Percentiles rank a stretch among this genome's conserved stretches.
phyloP scores from a whole-genome alignment of 2,329 filamentous ascomycete species.

The Pseudofabraea citricarpa region DNA sequence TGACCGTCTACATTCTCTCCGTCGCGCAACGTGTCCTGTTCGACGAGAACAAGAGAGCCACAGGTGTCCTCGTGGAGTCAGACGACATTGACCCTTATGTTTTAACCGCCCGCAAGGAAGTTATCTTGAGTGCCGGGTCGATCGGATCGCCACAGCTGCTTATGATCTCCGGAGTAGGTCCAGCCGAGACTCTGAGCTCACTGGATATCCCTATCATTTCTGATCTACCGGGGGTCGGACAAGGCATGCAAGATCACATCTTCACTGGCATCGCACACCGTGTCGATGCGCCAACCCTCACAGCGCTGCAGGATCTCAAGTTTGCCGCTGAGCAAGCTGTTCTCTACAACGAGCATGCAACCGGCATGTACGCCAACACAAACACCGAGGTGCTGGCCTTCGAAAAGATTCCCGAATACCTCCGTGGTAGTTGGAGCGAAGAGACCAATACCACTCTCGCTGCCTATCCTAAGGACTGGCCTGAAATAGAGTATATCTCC shows the following conservation, averaged over 20 bases:
- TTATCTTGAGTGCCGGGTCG: conserved; percentile 44
- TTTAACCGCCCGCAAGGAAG: conserved; percentile 29
- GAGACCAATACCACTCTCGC: conserved; percentile 1
- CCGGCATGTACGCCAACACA: background rate
- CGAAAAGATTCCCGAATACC: background rate
- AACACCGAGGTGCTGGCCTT: background rate
- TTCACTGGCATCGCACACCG: conserved; percentile 9
- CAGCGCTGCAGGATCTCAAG: background rate
- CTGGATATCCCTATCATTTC: conserved; percentile 40
- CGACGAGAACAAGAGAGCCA: conserved; percentile 29
- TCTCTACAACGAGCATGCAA: background rate
- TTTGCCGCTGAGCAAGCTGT: background rate
- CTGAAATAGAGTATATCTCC: conserved; percentile 5
- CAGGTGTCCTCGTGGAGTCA: conserved; percentile 31
- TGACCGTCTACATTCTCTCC: background rate
- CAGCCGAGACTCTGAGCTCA: conserved; percentile 32
- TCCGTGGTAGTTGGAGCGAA: background rate
- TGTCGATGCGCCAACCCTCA: conserved; percentile 4
- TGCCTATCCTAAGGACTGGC: conserved; percentile 6
- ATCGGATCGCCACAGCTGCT: conserved; percentile 32
- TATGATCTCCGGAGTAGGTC: background rate
- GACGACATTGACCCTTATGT: conserved; percentile 1
- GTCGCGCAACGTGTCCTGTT: conserved; percentile 41
- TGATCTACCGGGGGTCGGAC: conserved; percentile 44
- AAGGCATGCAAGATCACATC: conserved; percentile 41